Base-by-base conservation (phyloP, 148 eudicot genomes). In the Talinum fruticosum region DNA sequence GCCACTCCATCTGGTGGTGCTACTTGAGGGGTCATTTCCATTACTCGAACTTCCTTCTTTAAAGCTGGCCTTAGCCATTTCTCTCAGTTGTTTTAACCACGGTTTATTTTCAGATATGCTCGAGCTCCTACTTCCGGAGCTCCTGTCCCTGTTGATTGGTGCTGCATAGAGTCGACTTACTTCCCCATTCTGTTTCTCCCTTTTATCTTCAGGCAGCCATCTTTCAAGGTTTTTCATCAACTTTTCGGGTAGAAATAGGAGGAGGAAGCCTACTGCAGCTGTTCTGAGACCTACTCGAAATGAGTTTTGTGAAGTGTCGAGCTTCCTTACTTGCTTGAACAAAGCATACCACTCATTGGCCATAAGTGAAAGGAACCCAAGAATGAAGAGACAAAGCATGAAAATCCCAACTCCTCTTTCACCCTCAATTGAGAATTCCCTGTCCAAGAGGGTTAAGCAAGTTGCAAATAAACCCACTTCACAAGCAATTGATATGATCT, bases 41-140 rank as follows among this genome's bases (percentile, higher is more conserved):
- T 49, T 36, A 51, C 71, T 75, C 47, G 69, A 37, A 37, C 69
- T 71, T 28, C 85, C 82, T 32, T 92, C 97, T 82, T 72, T 91
- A 72, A 89, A 89, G 79, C 98, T 88, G 10, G 96, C 80, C 80
- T 83, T 92, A 10, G 96, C 94, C 79, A 92, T 77, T 76, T 90
- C 96, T 76, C 97, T 87, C 30, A 96, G 73, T 69, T 89, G 97
- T 84, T 86, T 96, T 45, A 91, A 37, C 99, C 99, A 96, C 23
- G 94, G 90, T 66, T 57, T 90, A 29, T 62, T 62, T 26, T 93
- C 97, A 0, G 83, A 32, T 15, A 72, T 70, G 38, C 88, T 81
- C 5, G 97, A 85, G 78, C 86, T 84, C 79, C 92, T 75, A 76
- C 89, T 88, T 76, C 66, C 84, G 0, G 92, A 84, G 81, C 87